These are phyloP conservation scores for Russula foetens DNA, from an alignment of 768 basidiomycete genomes.

Conservation along the genomic window DNA sequence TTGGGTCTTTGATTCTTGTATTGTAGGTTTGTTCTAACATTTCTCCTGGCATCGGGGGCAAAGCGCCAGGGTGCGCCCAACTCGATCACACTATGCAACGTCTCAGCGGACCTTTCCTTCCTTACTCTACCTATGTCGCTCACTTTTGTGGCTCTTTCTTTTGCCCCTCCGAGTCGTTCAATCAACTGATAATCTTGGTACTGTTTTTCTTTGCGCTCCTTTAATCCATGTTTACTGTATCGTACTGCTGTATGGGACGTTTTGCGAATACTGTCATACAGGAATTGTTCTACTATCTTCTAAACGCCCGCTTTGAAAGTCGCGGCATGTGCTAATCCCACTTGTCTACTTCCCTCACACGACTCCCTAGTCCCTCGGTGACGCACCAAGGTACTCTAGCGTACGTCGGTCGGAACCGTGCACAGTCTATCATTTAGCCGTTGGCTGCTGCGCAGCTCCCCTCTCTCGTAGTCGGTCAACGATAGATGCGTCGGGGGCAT, in stretches of 20 bases:
- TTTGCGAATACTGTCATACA: neutral
- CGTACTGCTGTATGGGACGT: neutral
- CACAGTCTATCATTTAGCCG: constrained; percentile 35
- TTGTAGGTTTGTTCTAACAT: too few species aligned
- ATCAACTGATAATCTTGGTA: too few species aligned
- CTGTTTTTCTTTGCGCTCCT: too few species aligned
- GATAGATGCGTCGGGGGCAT: constrained; percentile 65
- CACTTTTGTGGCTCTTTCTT: too few species aligned
- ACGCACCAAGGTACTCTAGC: neutral
- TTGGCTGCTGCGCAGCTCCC: constrained; percentile 51
- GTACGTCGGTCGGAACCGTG: neutral
- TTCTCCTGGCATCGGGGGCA: neutral
- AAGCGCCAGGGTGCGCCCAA: neutral
- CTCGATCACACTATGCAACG: neutral
- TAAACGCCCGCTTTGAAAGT: too few species aligned
- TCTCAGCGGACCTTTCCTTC: neutral
- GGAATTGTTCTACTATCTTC: too few species aligned
- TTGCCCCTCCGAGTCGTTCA: too few species aligned
- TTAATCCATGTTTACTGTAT: neutral
- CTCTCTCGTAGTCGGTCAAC: constrained; percentile 54
- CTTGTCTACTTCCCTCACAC: too few species aligned
- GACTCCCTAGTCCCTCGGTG: too few species aligned
- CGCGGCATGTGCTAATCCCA: too few species aligned
- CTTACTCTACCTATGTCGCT: too few species aligned
- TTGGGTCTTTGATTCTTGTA: too few species aligned